Evolutionary conservation across 768 basidiomycete species (phyloP).

Genomic region (Coprinopsis sp.): DNA sequence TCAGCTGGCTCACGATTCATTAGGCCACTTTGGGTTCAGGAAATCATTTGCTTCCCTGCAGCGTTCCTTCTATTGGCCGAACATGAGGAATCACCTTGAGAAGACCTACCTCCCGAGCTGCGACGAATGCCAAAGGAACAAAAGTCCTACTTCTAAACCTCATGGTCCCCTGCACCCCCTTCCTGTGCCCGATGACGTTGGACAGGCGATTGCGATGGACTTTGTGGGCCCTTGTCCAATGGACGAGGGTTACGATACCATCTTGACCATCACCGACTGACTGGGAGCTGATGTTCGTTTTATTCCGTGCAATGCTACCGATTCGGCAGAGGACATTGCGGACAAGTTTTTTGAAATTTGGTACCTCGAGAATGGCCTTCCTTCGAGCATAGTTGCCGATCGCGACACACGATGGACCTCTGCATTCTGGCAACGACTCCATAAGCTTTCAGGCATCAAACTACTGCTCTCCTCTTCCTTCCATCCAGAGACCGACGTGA

Average conservation of each 20-base stretch:
- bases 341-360: slow-evolving; percentile 19
- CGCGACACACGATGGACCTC: slow-evolving; percentile 22
- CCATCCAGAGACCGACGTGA: slow-evolving; percentile 38
- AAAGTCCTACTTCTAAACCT: slow-evolving; percentile 19
- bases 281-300: slow-evolving; percentile 11
- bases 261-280: slow-evolving; percentile 8
- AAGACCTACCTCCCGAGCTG: slow-evolving; percentile 28
- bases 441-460: slow-evolving; percentile 23
- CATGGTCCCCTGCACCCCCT: slow-evolving; percentile 27
- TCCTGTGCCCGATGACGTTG: slow-evolving; percentile 20
- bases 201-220: slow-evolving; percentile 25
- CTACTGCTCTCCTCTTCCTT: slow-evolving; percentile 30
- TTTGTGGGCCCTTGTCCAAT: slow-evolving; percentile 32
- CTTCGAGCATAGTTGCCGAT: slow-evolving; percentile 25
- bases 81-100: slow-evolving; percentile 30
- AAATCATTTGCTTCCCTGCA: slow-evolving; percentile 24
- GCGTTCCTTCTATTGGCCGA: slow-evolving; percentile 27
- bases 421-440: slow-evolving; percentile 27
- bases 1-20: slow-evolving; percentile 23
- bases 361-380: slow-evolving; percentile 31
- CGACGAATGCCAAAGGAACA: slow-evolving; percentile 31
- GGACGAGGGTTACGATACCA: slow-evolving; percentile 25
- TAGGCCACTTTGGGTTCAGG: slow-evolving; percentile 31
- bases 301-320: slow-evolving; percentile 1
- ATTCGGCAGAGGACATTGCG: slow-evolving; percentile 5